Percentiles rank a stretch among this genome's conserved stretches.
Conservation (phyloP, 805 yeast species). For the Millerozyma miso region DNA sequence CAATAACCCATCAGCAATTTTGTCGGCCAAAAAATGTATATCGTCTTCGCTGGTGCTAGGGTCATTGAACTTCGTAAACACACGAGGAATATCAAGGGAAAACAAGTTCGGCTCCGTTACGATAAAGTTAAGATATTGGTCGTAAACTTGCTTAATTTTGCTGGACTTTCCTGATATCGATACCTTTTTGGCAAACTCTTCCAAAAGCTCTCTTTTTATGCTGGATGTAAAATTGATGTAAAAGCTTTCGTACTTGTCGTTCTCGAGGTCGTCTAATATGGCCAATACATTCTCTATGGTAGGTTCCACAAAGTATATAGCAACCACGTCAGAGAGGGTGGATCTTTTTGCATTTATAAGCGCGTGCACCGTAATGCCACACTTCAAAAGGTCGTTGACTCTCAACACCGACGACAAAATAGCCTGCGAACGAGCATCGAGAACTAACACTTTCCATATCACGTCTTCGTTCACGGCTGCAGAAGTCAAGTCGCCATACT, state of each 20-base stretch:
- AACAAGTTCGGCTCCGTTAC: constrained; percentile 92
- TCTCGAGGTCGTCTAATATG: constrained; percentile 68
- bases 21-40: constrained; percentile 64
- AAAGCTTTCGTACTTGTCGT: constrained; percentile 71
- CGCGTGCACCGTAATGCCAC: constrained; percentile 90
- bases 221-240: constrained; percentile 86
- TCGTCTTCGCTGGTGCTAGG: constrained; percentile 71
- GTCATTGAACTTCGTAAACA: constrained; percentile 65
- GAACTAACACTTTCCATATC: constrained; percentile 85
- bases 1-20: constrained; percentile 75
- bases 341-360: constrained; percentile 67
- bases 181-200: constrained; percentile 81
- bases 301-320: constrained; percentile 86
- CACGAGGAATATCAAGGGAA: constrained; percentile 62
- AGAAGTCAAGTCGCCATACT: constrained; percentile 49
- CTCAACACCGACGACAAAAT: constrained; percentile 88
- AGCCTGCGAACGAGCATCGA: constrained; percentile 78
- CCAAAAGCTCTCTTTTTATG: constrained; percentile 72
- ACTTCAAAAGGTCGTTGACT: constrained; percentile 83
- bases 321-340: constrained; percentile 93
- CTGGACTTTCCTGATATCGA: constrained; percentile 66
- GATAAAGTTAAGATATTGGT: constrained; percentile 86
- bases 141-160: constrained; percentile 82
- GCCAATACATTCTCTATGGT: constrained; percentile 66
- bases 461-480: constrained; percentile 61